phyloP scores from a whole-genome alignment of 2,329 filamentous ascomycete species.

The Harringtonia lauricola region DNA sequence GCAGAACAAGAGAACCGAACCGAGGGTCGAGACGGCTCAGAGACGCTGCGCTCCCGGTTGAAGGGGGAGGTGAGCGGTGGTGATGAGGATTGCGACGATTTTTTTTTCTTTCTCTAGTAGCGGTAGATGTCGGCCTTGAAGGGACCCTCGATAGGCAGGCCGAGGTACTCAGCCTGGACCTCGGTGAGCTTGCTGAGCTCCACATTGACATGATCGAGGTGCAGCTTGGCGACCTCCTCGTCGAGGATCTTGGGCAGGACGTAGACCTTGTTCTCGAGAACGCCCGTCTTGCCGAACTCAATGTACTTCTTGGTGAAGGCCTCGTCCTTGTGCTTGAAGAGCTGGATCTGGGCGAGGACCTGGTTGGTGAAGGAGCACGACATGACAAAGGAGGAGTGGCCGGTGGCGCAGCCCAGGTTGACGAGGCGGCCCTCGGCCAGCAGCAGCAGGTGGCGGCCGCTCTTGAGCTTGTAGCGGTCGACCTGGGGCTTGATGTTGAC shows the following conservation, averaged over 20 bases:
- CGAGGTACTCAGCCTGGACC: conserved; percentile 91
- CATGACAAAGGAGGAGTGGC: conserved; percentile 99
- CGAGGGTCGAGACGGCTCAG: background rate
- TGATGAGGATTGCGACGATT: background rate
- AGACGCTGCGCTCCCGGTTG: conserved; percentile 3
- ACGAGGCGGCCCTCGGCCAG: conserved; percentile 97
- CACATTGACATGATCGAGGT: conserved; percentile 86
- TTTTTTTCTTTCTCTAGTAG: conserved; percentile 43
- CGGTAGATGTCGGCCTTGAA: conserved; percentile 91
- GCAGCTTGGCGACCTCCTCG: conserved; percentile 93
- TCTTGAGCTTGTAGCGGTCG: conserved; percentile 92
- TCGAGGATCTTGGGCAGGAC: conserved; percentile 98
- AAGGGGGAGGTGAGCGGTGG: background rate
- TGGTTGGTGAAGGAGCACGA: conserved; percentile 99
- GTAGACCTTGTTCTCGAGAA: conserved; percentile 87
- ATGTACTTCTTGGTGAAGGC: conserved; percentile 88
- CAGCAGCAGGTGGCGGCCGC: conserved; percentile 93
- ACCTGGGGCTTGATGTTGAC: conserved; percentile 99
- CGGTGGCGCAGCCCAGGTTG: conserved; percentile 98
- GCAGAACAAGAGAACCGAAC: background rate
- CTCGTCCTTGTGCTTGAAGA: conserved; percentile 86
- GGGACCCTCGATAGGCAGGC: conserved; percentile 74
- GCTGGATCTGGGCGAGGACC: conserved; percentile 97
- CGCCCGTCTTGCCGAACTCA: conserved; percentile 87
- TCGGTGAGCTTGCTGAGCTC: conserved; percentile 79